These are phyloP conservation scores for Magnusiomyces tetraspermus DNA, from an alignment of 1,139 yeast genomes.

Conservation along the genomic window DNA sequence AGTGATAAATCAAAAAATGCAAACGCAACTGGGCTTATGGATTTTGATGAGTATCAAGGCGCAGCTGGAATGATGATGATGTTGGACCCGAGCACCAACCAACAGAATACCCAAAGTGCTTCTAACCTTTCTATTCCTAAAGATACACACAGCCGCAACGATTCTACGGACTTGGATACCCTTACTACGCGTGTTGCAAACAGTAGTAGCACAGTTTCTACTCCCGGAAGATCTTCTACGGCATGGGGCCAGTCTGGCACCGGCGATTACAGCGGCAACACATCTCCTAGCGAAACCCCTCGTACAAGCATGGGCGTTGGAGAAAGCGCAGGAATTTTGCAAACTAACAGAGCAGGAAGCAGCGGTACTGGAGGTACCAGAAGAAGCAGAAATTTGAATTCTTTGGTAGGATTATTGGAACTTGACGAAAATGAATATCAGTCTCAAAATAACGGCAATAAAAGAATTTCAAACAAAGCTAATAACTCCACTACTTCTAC, in stretches of 20 bases:
- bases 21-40: too few relatives aligned
- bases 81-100: not conserved
- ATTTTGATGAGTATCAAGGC: not conserved
- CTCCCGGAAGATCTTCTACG: not conserved
- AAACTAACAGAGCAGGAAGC: not conserved
- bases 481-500: too few relatives aligned
- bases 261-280: not conserved
- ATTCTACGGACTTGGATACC: not conserved
- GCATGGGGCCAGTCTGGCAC: not conserved
- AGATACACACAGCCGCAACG: not conserved
- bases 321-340: conserved; percentile 1
- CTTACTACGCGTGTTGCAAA: not conserved
- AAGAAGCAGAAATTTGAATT: conserved; percentile 10
- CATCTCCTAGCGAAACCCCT: not conserved
- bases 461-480: too few relatives aligned
- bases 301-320: not conserved
- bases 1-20: too few relatives aligned
- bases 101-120: not conserved
- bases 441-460: too few relatives aligned
- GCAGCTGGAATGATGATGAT: not conserved
- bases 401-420: conserved; percentile 12
- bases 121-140: not conserved
- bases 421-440: not conserved
- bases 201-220: not conserved
- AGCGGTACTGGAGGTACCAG: not conserved